phyloP scores from a whole-genome alignment of 495 filamentous ascomycete species.

The Sporormia fimetaria region DNA sequence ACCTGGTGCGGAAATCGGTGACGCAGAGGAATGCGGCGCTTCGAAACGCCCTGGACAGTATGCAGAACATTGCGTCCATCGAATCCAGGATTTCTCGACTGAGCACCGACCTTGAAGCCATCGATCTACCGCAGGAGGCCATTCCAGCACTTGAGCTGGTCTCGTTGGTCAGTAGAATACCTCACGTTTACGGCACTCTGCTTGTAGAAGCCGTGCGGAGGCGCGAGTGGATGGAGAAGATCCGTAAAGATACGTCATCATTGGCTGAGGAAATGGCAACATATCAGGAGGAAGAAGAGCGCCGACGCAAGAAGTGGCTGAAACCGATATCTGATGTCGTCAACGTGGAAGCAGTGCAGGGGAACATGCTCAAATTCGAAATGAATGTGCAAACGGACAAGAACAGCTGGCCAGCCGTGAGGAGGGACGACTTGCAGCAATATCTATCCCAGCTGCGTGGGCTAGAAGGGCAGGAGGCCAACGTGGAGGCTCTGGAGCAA shows the following conservation, averaged over 20 bases:
- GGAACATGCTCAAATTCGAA: conserved; percentile 65
- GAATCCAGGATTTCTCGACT: conserved; percentile 60
- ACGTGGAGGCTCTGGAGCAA: conserved; percentile 50
- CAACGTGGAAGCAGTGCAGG: conserved; percentile 46
- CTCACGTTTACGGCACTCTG: conserved; percentile 78
- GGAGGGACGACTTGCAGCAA: conserved; percentile 43
- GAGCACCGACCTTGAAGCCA: conserved; percentile 53
- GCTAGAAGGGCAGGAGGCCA: conserved; percentile 53
- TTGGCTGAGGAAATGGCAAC: conserved; percentile 84
- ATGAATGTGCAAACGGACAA: conserved; percentile 75
- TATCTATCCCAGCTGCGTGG: conserved; percentile 43
- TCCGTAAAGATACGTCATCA: conserved; percentile 69
- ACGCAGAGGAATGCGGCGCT: conserved; percentile 49
- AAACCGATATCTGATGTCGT: conserved; percentile 55
- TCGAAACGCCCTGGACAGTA: conserved; percentile 50
- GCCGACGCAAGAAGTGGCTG: conserved; percentile 79
- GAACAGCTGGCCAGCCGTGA: conserved; percentile 59
- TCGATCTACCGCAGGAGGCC: conserved; percentile 59
- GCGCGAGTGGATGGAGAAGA: conserved; percentile 82
- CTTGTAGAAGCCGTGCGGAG: conserved; percentile 74
- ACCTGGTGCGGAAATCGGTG: conserved; percentile 54
- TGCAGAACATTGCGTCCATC: conserved; percentile 69
- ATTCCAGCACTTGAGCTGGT: conserved; percentile 65
- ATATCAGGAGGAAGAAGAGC: conserved; percentile 82
- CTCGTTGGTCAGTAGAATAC: conserved; percentile 63